Percentiles rank a stretch among this genome's conserved stretches.
Conservation (phyloP, 306 rosid species). For the Neltuma alba region DNA sequence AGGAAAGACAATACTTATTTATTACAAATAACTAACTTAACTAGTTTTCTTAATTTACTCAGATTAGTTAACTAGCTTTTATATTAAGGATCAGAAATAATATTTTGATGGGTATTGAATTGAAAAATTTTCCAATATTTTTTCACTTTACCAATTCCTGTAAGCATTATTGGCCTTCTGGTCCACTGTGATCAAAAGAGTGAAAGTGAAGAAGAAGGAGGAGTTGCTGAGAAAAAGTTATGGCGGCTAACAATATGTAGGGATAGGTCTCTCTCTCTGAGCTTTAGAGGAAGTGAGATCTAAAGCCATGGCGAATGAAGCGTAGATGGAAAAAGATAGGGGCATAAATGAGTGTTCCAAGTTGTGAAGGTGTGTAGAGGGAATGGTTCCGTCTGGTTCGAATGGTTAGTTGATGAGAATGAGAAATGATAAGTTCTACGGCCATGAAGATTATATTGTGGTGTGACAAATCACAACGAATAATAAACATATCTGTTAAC, state of each 20-base stretch:
- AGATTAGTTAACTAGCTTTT: too few species aligned
- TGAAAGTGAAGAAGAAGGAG: constrained; percentile 75
- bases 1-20: too few species aligned
- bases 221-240: constrained; percentile 71
- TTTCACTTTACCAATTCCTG: too few species aligned
- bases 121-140: too few species aligned
- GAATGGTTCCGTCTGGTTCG: constrained; percentile 73
- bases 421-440: constrained; percentile 82
- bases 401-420: constrained; percentile 69
- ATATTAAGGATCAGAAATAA: too few species aligned
- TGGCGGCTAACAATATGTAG: constrained; percentile 55
- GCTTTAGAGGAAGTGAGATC: constrained; percentile 33
- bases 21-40: too few species aligned
- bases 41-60: too few species aligned
- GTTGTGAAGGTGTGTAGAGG: constrained; percentile 81
- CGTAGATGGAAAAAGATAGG: constrained; percentile 56
- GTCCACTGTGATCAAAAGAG: constrained; percentile 77
- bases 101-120: too few species aligned
- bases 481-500: too few species aligned
- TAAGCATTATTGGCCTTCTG: constrained; percentile 87
- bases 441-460: constrained; percentile 60
- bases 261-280: constrained; percentile 37
- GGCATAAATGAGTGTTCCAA: constrained; percentile 82
- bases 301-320: constrained; percentile 50
- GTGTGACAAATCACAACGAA: too few species aligned